Conservation (phyloP, 257 asterid species). For the Nicotiana tomentosiformis region DNA sequence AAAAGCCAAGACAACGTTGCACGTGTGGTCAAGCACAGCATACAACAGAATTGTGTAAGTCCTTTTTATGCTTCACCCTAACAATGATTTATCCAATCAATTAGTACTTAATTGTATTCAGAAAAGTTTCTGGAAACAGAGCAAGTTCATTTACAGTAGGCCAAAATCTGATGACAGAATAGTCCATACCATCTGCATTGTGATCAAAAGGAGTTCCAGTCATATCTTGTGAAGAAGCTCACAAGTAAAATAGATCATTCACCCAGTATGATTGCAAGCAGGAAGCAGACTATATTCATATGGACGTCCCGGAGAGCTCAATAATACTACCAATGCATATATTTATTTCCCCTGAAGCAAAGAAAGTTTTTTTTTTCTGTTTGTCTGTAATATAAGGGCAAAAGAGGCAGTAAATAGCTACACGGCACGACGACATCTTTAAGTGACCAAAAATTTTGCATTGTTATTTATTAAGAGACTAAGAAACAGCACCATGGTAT, state of each 20-base stretch:
- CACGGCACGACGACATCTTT: conserved; percentile 78
- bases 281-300: neutral
- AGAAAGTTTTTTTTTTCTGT: conserved; percentile 42
- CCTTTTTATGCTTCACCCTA: neutral
- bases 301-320: neutral
- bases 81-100: neutral
- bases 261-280: neutral
- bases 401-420: conserved; percentile 70
- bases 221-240: neutral
- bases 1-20: neutral
- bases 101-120: neutral
- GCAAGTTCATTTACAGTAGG: neutral
- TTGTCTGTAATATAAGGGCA: conserved; percentile 39
- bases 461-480: conserved; percentile 23
- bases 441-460: conserved; percentile 68
- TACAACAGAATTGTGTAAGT: neutral
- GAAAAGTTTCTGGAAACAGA: neutral
- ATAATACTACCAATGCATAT: conserved; percentile 68
- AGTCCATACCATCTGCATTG: neutral
- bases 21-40: neutral
- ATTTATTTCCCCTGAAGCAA: conserved; percentile 83
- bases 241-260: neutral
- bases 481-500: neutral
- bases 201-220: neutral
- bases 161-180: neutral